Evolutionary conservation across 306 rosid species (phyloP), one percentile per base, ranked within the genome.

Genomic region (Cucurbita argyrosperma): DNA sequence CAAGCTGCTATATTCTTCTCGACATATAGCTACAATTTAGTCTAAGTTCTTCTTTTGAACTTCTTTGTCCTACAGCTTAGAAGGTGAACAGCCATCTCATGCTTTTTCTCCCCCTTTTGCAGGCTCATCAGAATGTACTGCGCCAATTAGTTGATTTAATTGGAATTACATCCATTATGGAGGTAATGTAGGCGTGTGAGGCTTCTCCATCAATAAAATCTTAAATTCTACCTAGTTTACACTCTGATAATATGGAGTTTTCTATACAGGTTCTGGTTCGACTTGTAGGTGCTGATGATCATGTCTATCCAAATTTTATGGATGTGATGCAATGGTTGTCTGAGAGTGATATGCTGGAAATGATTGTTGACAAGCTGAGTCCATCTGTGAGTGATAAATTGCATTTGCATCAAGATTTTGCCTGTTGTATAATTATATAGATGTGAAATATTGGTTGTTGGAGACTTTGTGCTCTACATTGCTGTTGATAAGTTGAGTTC

Each of bases 251-350:
- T 71, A 46, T 70, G 13, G 59, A 13, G 7, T 68, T 70, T 30
- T 30, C 78, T 84, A 23, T 43, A 19, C 94, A 95, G 99, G 97
- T 95, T 82, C 88, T 95, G 86, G 90, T 95, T 80, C 92, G 96
- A 26, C 85, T 95, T 77, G 97, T 91, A 62, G 97, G 97, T 0
- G 92, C 96, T 23, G 97, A 95, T 74, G 97, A 91, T 75, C 99
- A 95, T 16, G 86, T 89, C 74, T 95, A 91, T 82, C 96, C 97
- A 84, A 91, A 95, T 81, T 91, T 88, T 81, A 81, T 88, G 43
- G 97, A 95, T 82, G 99, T 91, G 74, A 89, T 91, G 92, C 97
- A 89, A 81, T 95, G 96, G 99, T 82, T 95, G 85, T 89, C 96
- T 75, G 92, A 89, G 77, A 91, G 97, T 84, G 86, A 95, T 83